Evolutionary conservation across 306 rosid species (phyloP).

Genomic region (Luffa aegyptiaca): DNA sequence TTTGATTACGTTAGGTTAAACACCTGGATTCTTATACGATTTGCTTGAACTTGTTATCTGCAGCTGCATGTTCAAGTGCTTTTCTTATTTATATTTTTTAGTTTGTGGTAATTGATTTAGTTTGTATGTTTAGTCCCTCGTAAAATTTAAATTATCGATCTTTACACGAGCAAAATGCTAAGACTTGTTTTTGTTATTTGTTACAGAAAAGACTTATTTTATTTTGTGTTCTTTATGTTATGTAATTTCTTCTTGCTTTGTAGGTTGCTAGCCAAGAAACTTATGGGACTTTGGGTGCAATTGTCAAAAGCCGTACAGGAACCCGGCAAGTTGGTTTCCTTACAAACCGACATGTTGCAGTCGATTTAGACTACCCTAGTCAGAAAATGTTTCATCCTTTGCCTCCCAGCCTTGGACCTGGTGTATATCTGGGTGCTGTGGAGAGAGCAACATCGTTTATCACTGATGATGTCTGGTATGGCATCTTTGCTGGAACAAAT

Average conservation of each 20-base stretch:
- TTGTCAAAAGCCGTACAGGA: slow-evolving; percentile 91
- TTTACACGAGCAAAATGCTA: too few species aligned
- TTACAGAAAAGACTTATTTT: too few species aligned
- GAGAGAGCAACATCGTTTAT: slow-evolving; percentile 99
- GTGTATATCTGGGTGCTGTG: slow-evolving; percentile 97
- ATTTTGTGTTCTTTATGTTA: too few species aligned
- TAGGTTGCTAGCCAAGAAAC: slow-evolving; percentile 99
- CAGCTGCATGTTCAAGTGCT: neutral
- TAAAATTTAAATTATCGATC: too few species aligned
- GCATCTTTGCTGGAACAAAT: slow-evolving; percentile 95
- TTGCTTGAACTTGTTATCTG: neutral
- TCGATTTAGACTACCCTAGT: slow-evolving; percentile 92
- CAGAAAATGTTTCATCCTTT: slow-evolving; percentile 99
- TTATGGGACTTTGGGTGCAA: slow-evolving; percentile 94
- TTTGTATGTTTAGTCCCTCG: too few species aligned
- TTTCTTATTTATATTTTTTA: neutral
- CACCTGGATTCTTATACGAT: neutral
- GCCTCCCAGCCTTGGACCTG: slow-evolving; percentile 99
- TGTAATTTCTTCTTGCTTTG: slow-evolving; percentile 21
- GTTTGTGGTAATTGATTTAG: neutral
- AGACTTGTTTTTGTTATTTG: too few species aligned
- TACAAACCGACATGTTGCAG: slow-evolving; percentile 97
- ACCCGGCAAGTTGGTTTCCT: slow-evolving; percentile 85
- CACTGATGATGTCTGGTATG: slow-evolving; percentile 96
- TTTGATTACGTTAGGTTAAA: neutral